phyloP scores from a whole-genome alignment of 305 asterid genomes.

The Fraxinus sp. region DNA sequence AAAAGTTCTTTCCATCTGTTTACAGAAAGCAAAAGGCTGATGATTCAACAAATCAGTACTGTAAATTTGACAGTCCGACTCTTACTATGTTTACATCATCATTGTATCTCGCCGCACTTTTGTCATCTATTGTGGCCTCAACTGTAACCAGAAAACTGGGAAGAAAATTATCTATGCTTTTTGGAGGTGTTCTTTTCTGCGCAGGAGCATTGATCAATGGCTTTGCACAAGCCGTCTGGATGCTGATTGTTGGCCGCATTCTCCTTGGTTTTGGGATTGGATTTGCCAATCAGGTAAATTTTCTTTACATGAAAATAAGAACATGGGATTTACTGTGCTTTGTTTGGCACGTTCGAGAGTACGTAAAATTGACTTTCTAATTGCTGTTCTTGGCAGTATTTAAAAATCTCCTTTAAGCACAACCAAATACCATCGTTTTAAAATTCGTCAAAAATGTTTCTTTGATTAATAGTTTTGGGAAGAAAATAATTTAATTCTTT shows the following conservation, averaged over 20 bases:
- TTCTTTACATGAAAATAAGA: background rate
- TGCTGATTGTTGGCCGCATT: conserved; percentile 50
- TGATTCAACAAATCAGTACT: conserved; percentile 37
- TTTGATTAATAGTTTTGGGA: background rate
- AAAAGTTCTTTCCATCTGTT: conserved; percentile 32
- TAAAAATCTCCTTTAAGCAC: background rate
- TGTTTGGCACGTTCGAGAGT: background rate
- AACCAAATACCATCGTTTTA: background rate
- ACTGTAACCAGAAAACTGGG: conserved; percentile 42
- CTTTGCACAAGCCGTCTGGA: conserved; percentile 36
- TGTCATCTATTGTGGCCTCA: conserved; percentile 44
- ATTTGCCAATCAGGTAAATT: conserved; percentile 32
- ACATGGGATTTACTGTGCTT: background rate
- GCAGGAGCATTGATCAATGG: conserved; percentile 49
- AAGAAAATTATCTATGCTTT: conserved; percentile 42
- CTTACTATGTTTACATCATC: conserved; percentile 57
- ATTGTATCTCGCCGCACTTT: conserved; percentile 45
- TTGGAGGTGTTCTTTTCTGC: conserved; percentile 42
- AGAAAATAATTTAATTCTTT: background rate
- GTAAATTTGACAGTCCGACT: conserved; percentile 45
- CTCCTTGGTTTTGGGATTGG: conserved; percentile 55
- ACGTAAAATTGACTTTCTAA: background rate
- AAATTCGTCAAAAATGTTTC: background rate
- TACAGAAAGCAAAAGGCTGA: conserved; percentile 29
- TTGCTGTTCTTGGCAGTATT: background rate